A percentile compares a stretch with the other conserved stretches of the same genome.
Evolutionary conservation across 2,329 filamentous ascomycete genomes (phyloP).

Genomic region (Lasiodiplodia gonubiensis): DNA sequence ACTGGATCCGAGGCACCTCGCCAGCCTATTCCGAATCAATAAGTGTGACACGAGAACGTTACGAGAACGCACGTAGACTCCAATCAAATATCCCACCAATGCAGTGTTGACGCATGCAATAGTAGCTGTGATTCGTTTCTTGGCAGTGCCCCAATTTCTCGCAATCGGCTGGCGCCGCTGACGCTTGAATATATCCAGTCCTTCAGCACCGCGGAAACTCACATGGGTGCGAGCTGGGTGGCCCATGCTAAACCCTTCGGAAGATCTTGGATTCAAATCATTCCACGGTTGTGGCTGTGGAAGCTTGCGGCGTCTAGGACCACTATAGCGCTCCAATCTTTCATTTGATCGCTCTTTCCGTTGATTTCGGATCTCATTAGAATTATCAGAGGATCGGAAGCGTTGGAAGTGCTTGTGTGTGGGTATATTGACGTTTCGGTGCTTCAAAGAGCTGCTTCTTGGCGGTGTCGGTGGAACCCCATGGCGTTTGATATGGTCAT

Average conservation of each 20-base stretch:
- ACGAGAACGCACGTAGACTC: conserved; percentile 64
- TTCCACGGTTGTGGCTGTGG: not conserved
- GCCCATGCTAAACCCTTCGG: conserved; percentile 1
- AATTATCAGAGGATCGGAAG: not conserved
- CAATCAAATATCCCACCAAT: conserved; percentile 71
- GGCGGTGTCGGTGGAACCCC: conserved; percentile 7
- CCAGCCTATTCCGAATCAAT: conserved; percentile 58
- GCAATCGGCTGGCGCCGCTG: conserved; percentile 70
- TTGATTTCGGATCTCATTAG: not conserved
- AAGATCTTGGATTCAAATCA: not conserved
- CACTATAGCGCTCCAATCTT: not conserved
- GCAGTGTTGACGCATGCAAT: conserved; percentile 76
- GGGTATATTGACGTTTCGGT: conserved; percentile 26
- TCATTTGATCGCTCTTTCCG: conserved; percentile 20
- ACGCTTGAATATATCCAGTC: conserved; percentile 32
- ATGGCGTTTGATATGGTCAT: conserved; percentile 13
- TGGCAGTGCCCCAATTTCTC: conserved; percentile 70
- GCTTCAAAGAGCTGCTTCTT: conserved; percentile 20
- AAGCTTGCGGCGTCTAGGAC: conserved; percentile 4
- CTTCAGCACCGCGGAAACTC: conserved; percentile 42
- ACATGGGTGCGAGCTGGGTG: conserved; percentile 43
- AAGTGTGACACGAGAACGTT: not conserved
- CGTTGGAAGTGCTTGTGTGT: conserved; percentile 27
- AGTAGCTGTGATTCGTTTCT: conserved; percentile 71
- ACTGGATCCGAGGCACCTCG: conserved; percentile 79